Conservation (phyloP, 495 filamentous ascomycete species). For the Daldinia grandis region DNA sequence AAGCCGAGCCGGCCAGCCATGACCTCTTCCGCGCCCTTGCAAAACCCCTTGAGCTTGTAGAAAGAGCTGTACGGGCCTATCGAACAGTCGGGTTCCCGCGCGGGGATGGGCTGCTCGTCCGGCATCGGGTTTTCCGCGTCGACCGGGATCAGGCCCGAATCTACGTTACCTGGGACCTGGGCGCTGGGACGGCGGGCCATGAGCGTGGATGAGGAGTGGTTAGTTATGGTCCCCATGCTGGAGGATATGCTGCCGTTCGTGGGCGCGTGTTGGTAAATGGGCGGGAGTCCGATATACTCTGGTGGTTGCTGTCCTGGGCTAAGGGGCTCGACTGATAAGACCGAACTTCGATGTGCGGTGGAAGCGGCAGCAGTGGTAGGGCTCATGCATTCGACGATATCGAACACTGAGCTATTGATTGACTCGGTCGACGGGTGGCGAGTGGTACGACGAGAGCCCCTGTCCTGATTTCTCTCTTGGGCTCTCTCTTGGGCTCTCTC, state of each 20-base stretch:
- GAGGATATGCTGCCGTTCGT: slow-evolving; percentile 36
- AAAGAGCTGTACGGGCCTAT: slow-evolving; percentile 50
- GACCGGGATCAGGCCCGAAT: slow-evolving; percentile 50
- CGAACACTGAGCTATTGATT: slow-evolving; percentile 48
- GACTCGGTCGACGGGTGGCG: slow-evolving; percentile 45
- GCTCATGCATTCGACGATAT: slow-evolving; percentile 42
- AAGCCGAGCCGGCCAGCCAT: slow-evolving; percentile 49
- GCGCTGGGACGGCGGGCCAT: slow-evolving; percentile 10
- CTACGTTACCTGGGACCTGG: slow-evolving; percentile 16
- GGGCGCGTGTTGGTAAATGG: slow-evolving; percentile 31
- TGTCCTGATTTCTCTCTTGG: slow-evolving; percentile 6
- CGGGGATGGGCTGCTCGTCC: slow-evolving; percentile 20
- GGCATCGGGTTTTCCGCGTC: slow-evolving; percentile 35
- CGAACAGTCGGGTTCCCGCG: slow-evolving; percentile 44
- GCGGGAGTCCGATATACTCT: slow-evolving; percentile 39
- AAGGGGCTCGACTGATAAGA: slow-evolving; percentile 23
- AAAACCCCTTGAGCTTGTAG: slow-evolving; percentile 54
- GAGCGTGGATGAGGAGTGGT: slow-evolving; percentile 31
- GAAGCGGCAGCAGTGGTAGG: slow-evolving; percentile 13
- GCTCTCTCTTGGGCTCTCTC: background rate
- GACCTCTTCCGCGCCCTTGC: slow-evolving; percentile 52
- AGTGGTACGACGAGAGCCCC: slow-evolving; percentile 27
- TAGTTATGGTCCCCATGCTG: slow-evolving; percentile 26
- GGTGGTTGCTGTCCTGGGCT: slow-evolving; percentile 30
- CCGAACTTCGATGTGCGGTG: slow-evolving; percentile 13